These are phyloP conservation scores for Fusarium sp. DNA, from an alignment of 2,329 filamentous ascomycete genomes.

Conservation along the genomic window DNA sequence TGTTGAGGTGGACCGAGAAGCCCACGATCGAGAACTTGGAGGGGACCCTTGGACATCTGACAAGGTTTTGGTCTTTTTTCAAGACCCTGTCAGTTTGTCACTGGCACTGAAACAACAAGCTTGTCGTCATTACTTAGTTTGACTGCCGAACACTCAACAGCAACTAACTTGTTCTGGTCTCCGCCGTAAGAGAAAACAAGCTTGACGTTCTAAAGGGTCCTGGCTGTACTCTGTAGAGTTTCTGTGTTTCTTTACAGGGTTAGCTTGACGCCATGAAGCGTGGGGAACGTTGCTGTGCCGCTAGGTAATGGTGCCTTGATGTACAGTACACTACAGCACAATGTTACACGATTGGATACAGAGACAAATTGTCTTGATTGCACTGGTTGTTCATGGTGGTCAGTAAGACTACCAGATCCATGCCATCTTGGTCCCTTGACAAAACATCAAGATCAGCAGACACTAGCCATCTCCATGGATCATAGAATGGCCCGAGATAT, in stretches of 20 bases:
- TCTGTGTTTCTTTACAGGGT: background rate
- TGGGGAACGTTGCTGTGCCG: constrained; percentile 24
- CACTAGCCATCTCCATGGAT: background rate
- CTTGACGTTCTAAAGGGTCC: constrained; percentile 13
- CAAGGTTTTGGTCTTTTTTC: background rate
- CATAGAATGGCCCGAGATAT: background rate
- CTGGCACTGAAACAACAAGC: background rate
- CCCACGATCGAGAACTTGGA: constrained; percentile 17
- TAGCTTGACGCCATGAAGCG: constrained; percentile 34
- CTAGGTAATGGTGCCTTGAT: background rate
- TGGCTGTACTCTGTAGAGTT: background rate
- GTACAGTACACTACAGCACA: background rate
- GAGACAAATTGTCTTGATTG: background rate
- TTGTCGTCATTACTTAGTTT: constrained; percentile 28
- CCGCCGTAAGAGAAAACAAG: constrained; percentile 12
- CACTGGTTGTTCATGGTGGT: background rate
- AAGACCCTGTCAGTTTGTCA: constrained; percentile 7
- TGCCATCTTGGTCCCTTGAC: background rate
- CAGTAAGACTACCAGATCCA: background rate
- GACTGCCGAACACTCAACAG: background rate
- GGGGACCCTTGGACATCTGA: constrained; percentile 13
- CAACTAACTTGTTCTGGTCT: background rate
- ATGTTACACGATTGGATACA: constrained; percentile 20
- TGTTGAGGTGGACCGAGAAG: constrained; percentile 16
- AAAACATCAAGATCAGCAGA: background rate